Percentiles rank a stretch among this genome's conserved stretches.
Evolutionary conservation across 208 protist genomes (phyloP).

Genomic region (Trypanosoma vivax): DNA sequence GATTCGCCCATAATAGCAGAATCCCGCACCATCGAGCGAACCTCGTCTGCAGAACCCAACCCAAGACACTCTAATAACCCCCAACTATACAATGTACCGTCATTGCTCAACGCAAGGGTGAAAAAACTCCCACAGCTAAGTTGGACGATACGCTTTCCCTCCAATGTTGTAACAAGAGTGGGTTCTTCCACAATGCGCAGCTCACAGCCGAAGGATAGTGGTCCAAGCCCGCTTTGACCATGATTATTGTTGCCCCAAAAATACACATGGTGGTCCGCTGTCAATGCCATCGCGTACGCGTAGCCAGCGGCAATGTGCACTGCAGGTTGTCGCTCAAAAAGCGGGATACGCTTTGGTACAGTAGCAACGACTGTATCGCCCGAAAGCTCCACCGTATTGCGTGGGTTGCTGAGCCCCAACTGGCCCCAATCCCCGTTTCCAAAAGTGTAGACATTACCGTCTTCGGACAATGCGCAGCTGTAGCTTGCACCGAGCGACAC

Average conservation of each 20-base stretch:
- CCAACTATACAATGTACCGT: constrained; percentile 79
- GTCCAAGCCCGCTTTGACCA: constrained; percentile 76
- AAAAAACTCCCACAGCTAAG: constrained; percentile 85
- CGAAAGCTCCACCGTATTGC: constrained; percentile 32
- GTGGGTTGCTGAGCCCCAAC: constrained; percentile 52
- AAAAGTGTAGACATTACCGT: constrained; percentile 69
- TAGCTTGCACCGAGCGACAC: constrained; percentile 82
- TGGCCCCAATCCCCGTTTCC: constrained; percentile 85
- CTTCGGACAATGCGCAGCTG: constrained; percentile 53
- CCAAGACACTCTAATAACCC: constrained; percentile 79
- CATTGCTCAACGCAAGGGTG: constrained; percentile 55
- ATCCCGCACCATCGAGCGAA: constrained; percentile 22
- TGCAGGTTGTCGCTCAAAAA: constrained; percentile 56
- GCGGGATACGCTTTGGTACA: constrained; percentile 58
- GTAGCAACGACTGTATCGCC: constrained; percentile 39
- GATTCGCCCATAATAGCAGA: constrained; percentile 47
- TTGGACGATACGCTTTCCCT: constrained; percentile 63
- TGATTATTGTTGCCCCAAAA: constrained; percentile 91
- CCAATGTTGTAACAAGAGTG: constrained; percentile 54
- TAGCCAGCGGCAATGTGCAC: constrained; percentile 66
- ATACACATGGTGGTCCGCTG: constrained; percentile 63
- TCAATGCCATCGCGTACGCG: constrained; percentile 79
- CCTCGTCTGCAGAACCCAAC: constrained; percentile 55
- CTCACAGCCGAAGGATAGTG: constrained; percentile 36
- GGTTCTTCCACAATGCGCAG: constrained; percentile 68